These are phyloP conservation scores for Colletotrichum higginsianum DNA, from an alignment of 2,329 filamentous ascomycete species.

Conservation along the genomic window DNA sequence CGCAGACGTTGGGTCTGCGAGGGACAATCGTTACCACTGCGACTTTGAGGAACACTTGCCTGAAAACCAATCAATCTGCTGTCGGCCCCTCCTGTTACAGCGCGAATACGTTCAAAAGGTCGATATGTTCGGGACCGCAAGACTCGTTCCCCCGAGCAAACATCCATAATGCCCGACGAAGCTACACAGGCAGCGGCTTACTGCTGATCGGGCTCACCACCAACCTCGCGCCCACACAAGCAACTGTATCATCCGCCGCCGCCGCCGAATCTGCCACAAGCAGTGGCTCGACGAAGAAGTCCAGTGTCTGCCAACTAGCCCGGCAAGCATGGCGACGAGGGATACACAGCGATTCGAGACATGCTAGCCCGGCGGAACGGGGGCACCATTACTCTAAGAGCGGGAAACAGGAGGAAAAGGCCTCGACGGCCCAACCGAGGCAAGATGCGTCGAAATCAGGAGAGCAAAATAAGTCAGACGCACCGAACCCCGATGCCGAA, in stretches of 20 bases:
- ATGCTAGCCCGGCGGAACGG: conserved; percentile 46
- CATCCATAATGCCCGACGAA: conserved; percentile 60
- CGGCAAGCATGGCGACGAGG: conserved; percentile 55
- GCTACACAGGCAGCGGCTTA: conserved; percentile 69
- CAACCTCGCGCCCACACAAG: conserved; percentile 56
- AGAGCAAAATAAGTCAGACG: conserved; percentile 43
- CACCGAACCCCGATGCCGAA: conserved; percentile 51
- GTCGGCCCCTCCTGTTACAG: conserved; percentile 9
- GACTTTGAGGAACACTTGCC: conserved; percentile 14
- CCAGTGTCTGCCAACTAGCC: conserved; percentile 54
- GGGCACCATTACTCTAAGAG: conserved; percentile 51
- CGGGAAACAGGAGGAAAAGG: conserved; percentile 43
- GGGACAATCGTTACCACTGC: conserved; percentile 24
- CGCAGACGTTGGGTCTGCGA: conserved; percentile 40
- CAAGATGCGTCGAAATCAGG: conserved; percentile 32
- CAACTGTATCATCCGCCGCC: conserved; percentile 57
- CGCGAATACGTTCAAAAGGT: conserved; percentile 24
- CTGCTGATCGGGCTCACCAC: conserved; percentile 63
- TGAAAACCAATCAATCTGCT: conserved; percentile 22
- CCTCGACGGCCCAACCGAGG: conserved; percentile 15
- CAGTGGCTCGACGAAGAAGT: conserved; percentile 47
- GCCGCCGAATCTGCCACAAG: conserved; percentile 55
- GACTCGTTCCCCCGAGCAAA: conserved; percentile 35
- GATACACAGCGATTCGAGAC: conserved; percentile 49
- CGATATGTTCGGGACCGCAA: conserved; percentile 27